phyloP scores from a whole-genome alignment of 164 flowering plant species.

The Hamamelis virginiana region DNA sequence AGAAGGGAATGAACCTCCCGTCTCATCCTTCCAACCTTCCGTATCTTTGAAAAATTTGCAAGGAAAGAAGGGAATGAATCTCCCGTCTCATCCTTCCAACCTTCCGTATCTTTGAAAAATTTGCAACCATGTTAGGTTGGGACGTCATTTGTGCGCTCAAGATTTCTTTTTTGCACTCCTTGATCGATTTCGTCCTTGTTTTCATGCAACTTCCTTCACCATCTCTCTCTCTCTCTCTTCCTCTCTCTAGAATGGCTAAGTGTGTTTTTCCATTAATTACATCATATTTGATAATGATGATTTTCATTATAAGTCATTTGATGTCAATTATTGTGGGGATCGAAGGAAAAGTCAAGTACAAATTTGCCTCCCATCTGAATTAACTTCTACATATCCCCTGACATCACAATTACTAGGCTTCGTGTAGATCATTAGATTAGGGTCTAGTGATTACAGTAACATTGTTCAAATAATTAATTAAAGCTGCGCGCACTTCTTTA shows the following conservation, averaged over 20 bases:
- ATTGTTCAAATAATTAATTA: slow-evolving; percentile 16
- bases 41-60: slow-evolving; percentile 32
- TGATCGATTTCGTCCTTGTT: slow-evolving; percentile 25
- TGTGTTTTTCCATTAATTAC: slow-evolving; percentile 3
- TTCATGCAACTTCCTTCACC: slow-evolving; percentile 22
- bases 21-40: slow-evolving; percentile 29
- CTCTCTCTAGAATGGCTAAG: slow-evolving; percentile 24
- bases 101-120: slow-evolving; percentile 39
- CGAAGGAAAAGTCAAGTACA: slow-evolving; percentile 27
- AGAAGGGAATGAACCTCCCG: slow-evolving; percentile 7
- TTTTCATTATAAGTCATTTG: slow-evolving; percentile 24
- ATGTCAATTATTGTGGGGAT: slow-evolving; percentile 32
- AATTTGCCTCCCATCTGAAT: slow-evolving; percentile 20
- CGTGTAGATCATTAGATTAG: slow-evolving; percentile 28
- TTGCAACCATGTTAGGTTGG: not conserved
- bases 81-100: slow-evolving; percentile 19
- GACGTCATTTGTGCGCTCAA: slow-evolving; percentile 6
- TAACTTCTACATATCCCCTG: slow-evolving; percentile 28
- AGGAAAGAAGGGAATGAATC: slow-evolving; percentile 10
- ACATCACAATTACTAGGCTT: slow-evolving; percentile 33
- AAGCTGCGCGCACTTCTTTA: no score
- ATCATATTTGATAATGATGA: slow-evolving; percentile 15
- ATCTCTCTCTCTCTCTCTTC: not conserved
- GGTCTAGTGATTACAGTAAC: slow-evolving; percentile 68
- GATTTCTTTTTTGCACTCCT: slow-evolving; percentile 22